These are phyloP conservation scores for Pittosporum tobira DNA, from an alignment of 129 eudicot species.

Conservation along the genomic window DNA sequence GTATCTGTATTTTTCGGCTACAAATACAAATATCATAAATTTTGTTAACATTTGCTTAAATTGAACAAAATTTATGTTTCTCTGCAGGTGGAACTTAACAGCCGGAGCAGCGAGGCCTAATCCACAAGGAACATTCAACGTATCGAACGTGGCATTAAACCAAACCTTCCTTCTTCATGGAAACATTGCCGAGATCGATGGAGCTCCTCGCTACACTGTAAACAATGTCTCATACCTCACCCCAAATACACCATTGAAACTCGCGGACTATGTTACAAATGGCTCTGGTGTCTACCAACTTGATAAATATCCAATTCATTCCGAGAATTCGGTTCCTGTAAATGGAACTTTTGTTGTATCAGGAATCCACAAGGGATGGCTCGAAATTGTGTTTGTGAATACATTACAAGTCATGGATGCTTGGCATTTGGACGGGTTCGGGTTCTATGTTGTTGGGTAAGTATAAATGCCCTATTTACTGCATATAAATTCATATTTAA, in stretches of 20 bases:
- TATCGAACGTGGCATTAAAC: conserved; percentile 39
- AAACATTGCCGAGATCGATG: conserved; percentile 20
- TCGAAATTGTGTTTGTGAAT: conserved; percentile 42
- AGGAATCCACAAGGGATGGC: conserved; percentile 52
- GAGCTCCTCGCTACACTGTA: conserved; percentile 27
- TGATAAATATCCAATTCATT: conserved; percentile 27
- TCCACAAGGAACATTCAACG: conserved; percentile 59
- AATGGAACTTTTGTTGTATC: conserved; percentile 38
- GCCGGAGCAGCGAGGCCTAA: conserved; percentile 63
- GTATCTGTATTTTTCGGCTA: no score
- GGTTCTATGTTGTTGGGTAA: conserved; percentile 54
- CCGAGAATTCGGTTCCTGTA: conserved; percentile 21
- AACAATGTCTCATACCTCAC: conserved; percentile 43
- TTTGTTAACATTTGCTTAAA: no score
- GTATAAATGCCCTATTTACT: not conserved
- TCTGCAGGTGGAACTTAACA: conserved; percentile 21
- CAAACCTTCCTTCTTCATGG: conserved; percentile 37
- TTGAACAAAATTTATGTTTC: not conserved
- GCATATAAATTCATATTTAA: no score
- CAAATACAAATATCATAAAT: no score
- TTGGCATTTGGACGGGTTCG: conserved; percentile 54
- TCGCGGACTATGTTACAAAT: conserved; percentile 34
- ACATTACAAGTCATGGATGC: conserved; percentile 26
- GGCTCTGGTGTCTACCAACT: conserved; percentile 45
- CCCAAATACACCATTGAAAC: conserved; percentile 44